phyloP scores from a whole-genome alignment of 2,329 filamentous ascomycete species.

The Sclerotinia subarctica region DNA sequence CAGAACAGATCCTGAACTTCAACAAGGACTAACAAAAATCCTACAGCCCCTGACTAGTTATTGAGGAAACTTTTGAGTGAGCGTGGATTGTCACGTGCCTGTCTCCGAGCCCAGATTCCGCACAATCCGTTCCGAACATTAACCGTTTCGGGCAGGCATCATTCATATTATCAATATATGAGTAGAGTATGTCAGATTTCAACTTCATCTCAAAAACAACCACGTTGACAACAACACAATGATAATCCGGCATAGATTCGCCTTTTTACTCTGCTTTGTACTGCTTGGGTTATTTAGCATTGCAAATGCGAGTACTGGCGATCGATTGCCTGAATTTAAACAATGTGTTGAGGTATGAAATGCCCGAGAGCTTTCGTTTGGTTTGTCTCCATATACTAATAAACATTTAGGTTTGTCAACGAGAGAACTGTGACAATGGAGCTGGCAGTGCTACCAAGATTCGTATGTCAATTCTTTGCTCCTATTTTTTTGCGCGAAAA shows the following conservation, averaged over 20 bases:
- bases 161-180: background rate
- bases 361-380: background rate
- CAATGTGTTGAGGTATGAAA: slow-evolving; percentile 72
- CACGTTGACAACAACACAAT: slow-evolving; percentile 24
- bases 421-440: slow-evolving; percentile 72
- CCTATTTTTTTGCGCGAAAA: slow-evolving; percentile 11
- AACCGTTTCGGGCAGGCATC: background rate
- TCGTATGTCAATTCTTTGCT: slow-evolving; percentile 28
- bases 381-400: slow-evolving; percentile 20
- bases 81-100: background rate
- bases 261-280: slow-evolving; percentile 24
- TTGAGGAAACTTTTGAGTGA: too few relatives aligned
- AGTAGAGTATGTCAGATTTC: background rate
- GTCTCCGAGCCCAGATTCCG: background rate
- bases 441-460: slow-evolving; percentile 47
- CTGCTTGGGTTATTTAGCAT: slow-evolving; percentile 39
- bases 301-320: slow-evolving; percentile 73
- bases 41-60: too few relatives aligned
- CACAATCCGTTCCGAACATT: background rate
- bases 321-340: slow-evolving; percentile 81
- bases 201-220: background rate
- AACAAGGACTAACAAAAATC: too few relatives aligned
- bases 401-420: slow-evolving; percentile 64
- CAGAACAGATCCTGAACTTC: fast-evolving
- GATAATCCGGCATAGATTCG: slow-evolving; percentile 29